phyloP scores from a whole-genome alignment of 495 filamentous ascomycete species.

The Astrothelium subdiscretum region DNA sequence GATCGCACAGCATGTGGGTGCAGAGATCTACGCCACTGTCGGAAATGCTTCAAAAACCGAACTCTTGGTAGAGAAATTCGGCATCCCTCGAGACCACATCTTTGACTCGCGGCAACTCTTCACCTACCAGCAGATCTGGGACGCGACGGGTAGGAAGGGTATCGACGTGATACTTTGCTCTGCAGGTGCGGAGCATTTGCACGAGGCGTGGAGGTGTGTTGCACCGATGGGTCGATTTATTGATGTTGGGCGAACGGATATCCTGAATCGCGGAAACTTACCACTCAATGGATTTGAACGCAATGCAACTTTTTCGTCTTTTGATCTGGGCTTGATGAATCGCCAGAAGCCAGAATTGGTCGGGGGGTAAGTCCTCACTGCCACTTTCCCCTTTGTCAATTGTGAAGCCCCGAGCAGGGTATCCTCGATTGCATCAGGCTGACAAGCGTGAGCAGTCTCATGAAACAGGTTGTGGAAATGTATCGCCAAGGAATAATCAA shows the following conservation, averaged over 20 bases:
- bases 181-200: slow-evolving; percentile 10
- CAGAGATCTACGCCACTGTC: slow-evolving; percentile 37
- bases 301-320: slow-evolving; percentile 24
- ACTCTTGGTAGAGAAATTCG: slow-evolving; percentile 27
- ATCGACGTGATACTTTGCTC: slow-evolving; percentile 17
- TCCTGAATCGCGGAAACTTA: not conserved
- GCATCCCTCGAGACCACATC: slow-evolving; percentile 33
- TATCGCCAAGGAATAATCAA: not conserved
- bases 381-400: not conserved
- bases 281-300: slow-evolving; percentile 8
- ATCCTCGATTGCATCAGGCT: not conserved
- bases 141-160: slow-evolving; percentile 7
- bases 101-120: slow-evolving; percentile 13
- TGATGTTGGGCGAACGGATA: slow-evolving; percentile 32
- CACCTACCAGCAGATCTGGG: not conserved
- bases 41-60: slow-evolving; percentile 31
- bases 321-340: slow-evolving; percentile 22
- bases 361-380: slow-evolving; percentile 1
- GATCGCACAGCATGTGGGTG: slow-evolving; percentile 26
- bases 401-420: not conserved
- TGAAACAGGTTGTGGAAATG: not conserved
- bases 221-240: slow-evolving; percentile 35
- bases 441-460: not conserved
- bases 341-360: slow-evolving; percentile 10
- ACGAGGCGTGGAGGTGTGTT: slow-evolving; percentile 7